A percentile compares a stretch with the other conserved stretches of the same genome.
phyloP scores from a whole-genome alignment of 371 early-diverging fungal genomes.

The Mortierella polycephala region DNA sequence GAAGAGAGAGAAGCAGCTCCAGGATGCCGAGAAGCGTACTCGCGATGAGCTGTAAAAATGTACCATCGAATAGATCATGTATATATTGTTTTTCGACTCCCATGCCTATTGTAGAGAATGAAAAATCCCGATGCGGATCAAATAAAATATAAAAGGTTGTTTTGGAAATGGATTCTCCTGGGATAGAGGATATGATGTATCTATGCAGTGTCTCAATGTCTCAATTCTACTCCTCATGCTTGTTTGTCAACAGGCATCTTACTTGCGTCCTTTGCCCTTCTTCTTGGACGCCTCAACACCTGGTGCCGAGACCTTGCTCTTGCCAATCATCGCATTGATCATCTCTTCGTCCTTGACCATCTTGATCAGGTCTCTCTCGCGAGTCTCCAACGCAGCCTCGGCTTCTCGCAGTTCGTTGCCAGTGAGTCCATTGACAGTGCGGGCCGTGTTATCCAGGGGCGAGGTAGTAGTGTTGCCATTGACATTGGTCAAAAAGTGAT shows the following conservation, averaged over 20 bases:
- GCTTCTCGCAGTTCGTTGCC: slow-evolving; percentile 63
- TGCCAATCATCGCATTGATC: slow-evolving; percentile 85
- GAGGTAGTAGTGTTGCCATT: slow-evolving; percentile 8
- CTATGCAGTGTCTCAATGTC: background rate
- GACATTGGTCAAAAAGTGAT: slow-evolving; percentile 36
- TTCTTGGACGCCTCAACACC: slow-evolving; percentile 77
- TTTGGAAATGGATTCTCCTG: too few relatives aligned
- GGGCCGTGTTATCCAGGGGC: background rate
- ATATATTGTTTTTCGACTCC: background rate
- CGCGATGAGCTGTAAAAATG: slow-evolving; percentile 36
- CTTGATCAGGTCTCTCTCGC: slow-evolving; percentile 85
- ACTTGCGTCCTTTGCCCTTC: slow-evolving; percentile 58
- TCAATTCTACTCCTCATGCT: background rate
- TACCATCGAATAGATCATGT: background rate
- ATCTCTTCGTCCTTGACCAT: slow-evolving; percentile 87
- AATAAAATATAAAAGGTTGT: too few relatives aligned
- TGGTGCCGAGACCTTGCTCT: slow-evolving; percentile 86
- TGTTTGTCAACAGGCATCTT: background rate
- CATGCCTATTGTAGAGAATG: background rate
- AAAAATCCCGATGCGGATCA: background rate
- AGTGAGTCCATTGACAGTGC: slow-evolving; percentile 8
- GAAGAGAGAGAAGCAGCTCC: slow-evolving; percentile 58
- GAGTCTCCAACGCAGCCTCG: slow-evolving; percentile 60
- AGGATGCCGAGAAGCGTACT: slow-evolving; percentile 43
- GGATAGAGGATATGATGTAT: too few relatives aligned